Evolutionary conservation across 306 rosid species (phyloP).

Genomic region (Erythrophleum fordii): DNA sequence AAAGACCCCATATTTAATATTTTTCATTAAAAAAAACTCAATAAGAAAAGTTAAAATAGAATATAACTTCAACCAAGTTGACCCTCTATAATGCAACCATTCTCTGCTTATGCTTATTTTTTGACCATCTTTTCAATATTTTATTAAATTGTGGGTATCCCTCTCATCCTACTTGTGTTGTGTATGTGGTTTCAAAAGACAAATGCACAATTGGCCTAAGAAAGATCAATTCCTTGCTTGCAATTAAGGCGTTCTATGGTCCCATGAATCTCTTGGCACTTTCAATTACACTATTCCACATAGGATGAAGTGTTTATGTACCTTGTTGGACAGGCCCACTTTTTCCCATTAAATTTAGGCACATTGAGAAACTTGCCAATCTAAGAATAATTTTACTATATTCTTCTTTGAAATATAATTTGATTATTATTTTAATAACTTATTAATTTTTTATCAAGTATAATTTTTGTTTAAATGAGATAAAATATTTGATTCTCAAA

Average conservation of each 20-base stretch:
- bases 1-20: neutral
- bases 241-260: constrained; percentile 37
- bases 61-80: constrained; percentile 34
- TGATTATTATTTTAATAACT: too few species aligned
- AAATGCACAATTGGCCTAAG: neutral
- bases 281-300: neutral
- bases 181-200: neutral
- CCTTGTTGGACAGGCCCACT: neutral
- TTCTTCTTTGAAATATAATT: too few species aligned
- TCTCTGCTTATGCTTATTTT: constrained; percentile 31
- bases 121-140: constrained; percentile 43
- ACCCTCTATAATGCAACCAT: constrained; percentile 26
- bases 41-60: neutral
- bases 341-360: neutral
- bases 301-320: neutral
- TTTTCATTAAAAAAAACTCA: neutral
- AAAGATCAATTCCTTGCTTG: constrained; percentile 54
- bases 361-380: neutral
- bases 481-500: neutral
- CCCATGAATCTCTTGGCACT: constrained; percentile 41
- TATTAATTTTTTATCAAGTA: neutral
- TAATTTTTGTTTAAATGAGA: neutral
- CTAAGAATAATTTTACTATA: neutral
- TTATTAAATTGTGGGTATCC: neutral
- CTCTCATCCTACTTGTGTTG: neutral